Conservation (phyloP, 148 eudicot species). For the Rhododendron henanense region DNA sequence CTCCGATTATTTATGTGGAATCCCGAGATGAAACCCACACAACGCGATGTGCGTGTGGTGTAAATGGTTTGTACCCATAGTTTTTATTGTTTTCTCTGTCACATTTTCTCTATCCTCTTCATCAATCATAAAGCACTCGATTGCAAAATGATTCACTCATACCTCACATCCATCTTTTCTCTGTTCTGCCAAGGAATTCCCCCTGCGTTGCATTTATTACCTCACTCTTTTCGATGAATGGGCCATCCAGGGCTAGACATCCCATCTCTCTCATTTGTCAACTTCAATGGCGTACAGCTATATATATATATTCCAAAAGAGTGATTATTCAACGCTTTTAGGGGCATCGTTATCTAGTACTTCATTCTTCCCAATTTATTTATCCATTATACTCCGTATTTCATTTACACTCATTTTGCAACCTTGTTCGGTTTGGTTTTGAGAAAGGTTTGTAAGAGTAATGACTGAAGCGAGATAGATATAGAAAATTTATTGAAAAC, state of each 20-base stretch:
- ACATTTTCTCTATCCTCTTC: not conserved
- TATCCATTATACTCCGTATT: too few species aligned
- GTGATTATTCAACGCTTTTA: not conserved
- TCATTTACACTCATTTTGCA: too few species aligned
- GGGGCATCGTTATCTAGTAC: not conserved
- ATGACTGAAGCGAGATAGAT: rapidly evolving
- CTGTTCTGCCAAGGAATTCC: not conserved
- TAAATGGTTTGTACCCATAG: not conserved
- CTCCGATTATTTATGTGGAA: too few species aligned
- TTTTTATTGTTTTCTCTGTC: not conserved
- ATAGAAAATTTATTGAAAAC: too few species aligned
- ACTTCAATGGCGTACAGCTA: not conserved
- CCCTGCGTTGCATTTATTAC: not conserved
- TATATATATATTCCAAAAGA: not conserved
- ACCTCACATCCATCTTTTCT: not conserved
- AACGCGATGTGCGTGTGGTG: too few species aligned
- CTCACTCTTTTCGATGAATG: not conserved
- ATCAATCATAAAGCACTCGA: not conserved
- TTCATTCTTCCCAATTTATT: too few species aligned
- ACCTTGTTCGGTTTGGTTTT: too few species aligned
- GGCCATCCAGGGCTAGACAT: not conserved
- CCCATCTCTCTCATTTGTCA: not conserved
- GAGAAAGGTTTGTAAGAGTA: too few species aligned
- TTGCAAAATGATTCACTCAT: not conserved
- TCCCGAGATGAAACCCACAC: too few species aligned